Evolutionary conservation across 352 stramenopile species (phyloP).

Genomic region (Globisporangium mamillatum): DNA sequence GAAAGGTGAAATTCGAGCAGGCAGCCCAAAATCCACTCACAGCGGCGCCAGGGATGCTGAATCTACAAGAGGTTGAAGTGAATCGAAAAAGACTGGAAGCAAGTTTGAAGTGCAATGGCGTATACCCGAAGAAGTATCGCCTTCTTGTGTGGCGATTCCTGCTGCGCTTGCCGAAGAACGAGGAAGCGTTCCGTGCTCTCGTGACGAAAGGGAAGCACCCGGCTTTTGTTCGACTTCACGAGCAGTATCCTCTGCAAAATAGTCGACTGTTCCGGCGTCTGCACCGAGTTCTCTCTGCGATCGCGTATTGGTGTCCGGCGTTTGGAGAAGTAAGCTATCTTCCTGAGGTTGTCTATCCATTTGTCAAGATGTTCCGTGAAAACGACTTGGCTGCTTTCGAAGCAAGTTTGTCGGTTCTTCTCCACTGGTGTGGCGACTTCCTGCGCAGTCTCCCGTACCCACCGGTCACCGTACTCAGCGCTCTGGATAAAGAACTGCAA

Average conservation of each 20-base stretch:
- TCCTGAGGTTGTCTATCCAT: conserved; percentile 84
- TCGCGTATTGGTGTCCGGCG: conserved; percentile 91
- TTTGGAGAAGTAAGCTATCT: conserved; percentile 85
- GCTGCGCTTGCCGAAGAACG: conserved; percentile 81
- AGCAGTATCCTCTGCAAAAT: conserved; percentile 82
- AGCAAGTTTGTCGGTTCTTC: conserved; percentile 77
- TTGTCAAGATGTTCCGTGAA: conserved; percentile 82
- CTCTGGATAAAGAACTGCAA: conserved; percentile 73
- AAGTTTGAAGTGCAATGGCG: conserved; percentile 66
- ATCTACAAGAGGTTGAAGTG: conserved; percentile 39
- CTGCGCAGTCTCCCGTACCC: conserved; percentile 83
- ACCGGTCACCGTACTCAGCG: conserved; percentile 61
- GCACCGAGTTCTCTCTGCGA: conserved; percentile 73
- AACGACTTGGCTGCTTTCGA: conserved; percentile 91
- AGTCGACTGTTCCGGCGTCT: conserved; percentile 71
- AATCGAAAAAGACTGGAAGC: conserved; percentile 64
- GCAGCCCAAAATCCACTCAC: conserved; percentile 8
- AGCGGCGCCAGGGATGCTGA: conserved; percentile 5
- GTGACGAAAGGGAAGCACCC: conserved; percentile 76
- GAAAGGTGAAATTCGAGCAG: not conserved
- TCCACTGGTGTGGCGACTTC: conserved; percentile 83
- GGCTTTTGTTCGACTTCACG: conserved; percentile 57
- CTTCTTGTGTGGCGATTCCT: conserved; percentile 84
- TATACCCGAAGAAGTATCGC: conserved; percentile 81
- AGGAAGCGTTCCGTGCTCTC: conserved; percentile 70